A percentile compares a stretch with the other conserved stretches of the same genome.
Conservation (phyloP, 2,329 filamentous ascomycete genomes). For the Xylariaceae sp. region DNA sequence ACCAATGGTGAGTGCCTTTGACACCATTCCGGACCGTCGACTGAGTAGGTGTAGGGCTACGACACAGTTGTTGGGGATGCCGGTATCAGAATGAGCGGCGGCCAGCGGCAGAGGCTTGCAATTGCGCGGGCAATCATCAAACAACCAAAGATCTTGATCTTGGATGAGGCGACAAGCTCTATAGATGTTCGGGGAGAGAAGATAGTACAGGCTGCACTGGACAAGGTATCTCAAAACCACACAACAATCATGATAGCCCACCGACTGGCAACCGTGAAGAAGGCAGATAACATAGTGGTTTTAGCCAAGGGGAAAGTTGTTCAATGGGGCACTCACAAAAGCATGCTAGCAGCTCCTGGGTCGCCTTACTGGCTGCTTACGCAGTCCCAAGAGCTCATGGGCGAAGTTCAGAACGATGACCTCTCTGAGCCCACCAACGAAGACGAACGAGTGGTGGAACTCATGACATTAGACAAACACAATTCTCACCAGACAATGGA, state of each 20-base stretch:
- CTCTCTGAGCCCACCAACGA: conserved; percentile 26
- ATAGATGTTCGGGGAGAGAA: conserved; percentile 42
- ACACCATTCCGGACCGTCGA: background rate
- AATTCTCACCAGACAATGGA: conserved; percentile 14
- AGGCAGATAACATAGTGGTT: conserved; percentile 39
- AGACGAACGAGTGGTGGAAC: conserved; percentile 37
- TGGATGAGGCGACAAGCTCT: conserved; percentile 59
- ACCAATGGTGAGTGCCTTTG: conserved; percentile 33
- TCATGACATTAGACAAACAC: conserved; percentile 41
- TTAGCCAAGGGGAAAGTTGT: conserved; percentile 58
- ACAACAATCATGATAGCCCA: conserved; percentile 67
- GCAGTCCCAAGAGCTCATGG: conserved; percentile 54
- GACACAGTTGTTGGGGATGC: conserved; percentile 60
- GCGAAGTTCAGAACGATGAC: conserved; percentile 36
- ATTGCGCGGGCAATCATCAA: conserved; percentile 64
- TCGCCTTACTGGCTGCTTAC: conserved; percentile 67
- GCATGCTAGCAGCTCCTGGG: conserved; percentile 55
- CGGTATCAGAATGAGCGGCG: conserved; percentile 63
- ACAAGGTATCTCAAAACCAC: conserved; percentile 52
- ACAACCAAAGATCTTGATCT: conserved; percentile 51
- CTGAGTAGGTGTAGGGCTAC: conserved; percentile 41
- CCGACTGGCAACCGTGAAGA: conserved; percentile 50
- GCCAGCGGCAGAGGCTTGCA: conserved; percentile 62
- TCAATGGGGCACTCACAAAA: conserved; percentile 72
- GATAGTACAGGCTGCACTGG: conserved; percentile 53